Evolutionary conservation across 805 yeast genomes (phyloP), one percentile per base, ranked within the genome.

Genomic region (Zygosaccharomyces gambellarensis): DNA sequence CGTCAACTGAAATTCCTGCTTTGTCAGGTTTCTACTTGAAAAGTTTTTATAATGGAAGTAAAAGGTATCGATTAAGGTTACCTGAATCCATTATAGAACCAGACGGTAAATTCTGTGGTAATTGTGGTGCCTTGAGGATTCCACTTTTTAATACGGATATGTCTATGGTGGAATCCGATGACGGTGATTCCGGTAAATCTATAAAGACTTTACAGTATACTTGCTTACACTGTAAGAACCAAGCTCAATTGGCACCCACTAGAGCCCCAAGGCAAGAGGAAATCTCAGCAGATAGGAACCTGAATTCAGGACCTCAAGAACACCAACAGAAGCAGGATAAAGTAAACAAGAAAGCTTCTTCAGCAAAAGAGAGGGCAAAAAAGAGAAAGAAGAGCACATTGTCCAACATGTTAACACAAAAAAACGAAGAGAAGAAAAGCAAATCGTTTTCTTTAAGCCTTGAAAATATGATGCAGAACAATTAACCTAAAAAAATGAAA

Each of bases 361-460:
- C 50, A 19, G 68, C 73, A 1, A 74, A 71, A 54, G 70, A 69
- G 21, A 63, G 78, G 41, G 68, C 74, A 14, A 78, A 76, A 58
- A 78, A 76, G 63, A 65, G 79, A 41, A 78, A 75, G 59, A 68
- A 68, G 58, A 75, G 70, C 49, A 70, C 74, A 17, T 62, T 79
- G 23, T 63, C 73, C 2, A 71, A 63, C 48, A 56, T 79, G 51
- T 60, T 80, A 32, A 65, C 67, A 30, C 65, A 68, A 46, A 78
- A 75, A 61, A 73, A 72, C 51, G 66, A 68, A 39, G 70, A 67
- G 25, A 68, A 70, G 51, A 57, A 61, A 21, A 65, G 59, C 31
- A 63, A 64, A n/a, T 48, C 63, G 11, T 60, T 65, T 22, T 58
- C 77, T 0, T 63, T 80, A 25, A 74, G 75, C 55, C 63, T 81